phyloP scores from a whole-genome alignment of 2,329 filamentous ascomycete genomes.

The Exophiala dermatitidis region DNA sequence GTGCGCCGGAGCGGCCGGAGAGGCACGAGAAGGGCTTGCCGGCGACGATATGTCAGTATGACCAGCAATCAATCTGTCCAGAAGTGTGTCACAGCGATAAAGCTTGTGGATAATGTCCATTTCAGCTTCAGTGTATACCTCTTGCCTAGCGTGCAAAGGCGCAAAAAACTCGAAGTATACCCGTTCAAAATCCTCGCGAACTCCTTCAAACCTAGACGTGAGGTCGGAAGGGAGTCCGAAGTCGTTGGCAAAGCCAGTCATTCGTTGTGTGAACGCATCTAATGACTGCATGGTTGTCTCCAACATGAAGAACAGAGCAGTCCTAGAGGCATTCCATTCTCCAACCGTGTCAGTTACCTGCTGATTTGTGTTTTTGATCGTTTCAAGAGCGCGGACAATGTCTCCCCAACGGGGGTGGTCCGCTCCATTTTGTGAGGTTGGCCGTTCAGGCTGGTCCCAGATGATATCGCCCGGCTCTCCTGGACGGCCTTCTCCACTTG shows the following conservation, averaged over 20 bases:
- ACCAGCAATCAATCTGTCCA: background rate
- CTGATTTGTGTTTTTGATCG: background rate
- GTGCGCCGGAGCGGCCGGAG: background rate
- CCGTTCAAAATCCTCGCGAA: background rate
- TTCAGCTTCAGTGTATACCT: background rate
- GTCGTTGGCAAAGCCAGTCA: background rate
- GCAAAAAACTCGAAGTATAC: constrained; percentile 1
- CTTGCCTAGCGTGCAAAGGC: background rate
- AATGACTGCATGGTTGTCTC: background rate
- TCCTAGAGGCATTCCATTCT: constrained; percentile 4
- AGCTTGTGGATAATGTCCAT: constrained; percentile 7
- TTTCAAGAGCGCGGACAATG: constrained; percentile 1
- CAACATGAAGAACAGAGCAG: background rate
- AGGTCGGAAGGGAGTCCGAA: background rate
- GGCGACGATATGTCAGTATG: background rate
- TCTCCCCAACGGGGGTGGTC: background rate
- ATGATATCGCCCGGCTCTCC: background rate
- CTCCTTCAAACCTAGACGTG: background rate
- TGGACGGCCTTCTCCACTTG: no score
- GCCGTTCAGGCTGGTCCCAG: background rate
- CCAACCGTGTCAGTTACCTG: background rate
- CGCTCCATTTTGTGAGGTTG: background rate
- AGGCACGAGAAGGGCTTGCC: background rate
- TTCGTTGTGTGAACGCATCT: background rate
- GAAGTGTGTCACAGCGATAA: background rate